Conservation (phyloP, 345 rosid species). For the Salix brachista region DNA sequence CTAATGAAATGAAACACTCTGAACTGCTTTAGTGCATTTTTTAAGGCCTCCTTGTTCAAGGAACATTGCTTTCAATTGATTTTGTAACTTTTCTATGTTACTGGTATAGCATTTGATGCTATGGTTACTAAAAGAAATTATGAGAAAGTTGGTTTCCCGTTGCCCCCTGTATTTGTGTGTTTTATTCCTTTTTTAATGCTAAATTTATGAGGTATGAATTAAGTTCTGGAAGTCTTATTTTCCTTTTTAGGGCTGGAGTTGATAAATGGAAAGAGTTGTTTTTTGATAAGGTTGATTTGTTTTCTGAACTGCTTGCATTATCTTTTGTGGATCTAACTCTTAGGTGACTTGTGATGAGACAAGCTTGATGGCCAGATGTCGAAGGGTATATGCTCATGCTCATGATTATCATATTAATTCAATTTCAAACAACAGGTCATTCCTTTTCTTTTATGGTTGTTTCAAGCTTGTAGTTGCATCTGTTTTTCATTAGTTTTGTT, state of each 20-base stretch:
- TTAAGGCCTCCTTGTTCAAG: neutral
- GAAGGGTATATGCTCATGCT: constrained; percentile 95
- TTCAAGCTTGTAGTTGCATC: neutral
- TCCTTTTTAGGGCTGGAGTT: neutral
- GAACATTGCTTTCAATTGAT: constrained; percentile 7
- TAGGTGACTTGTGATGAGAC: constrained; percentile 86
- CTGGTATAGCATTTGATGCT: neutral
- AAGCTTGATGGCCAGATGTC: constrained; percentile 81
- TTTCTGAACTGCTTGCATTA: neutral
- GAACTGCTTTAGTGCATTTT: neutral
- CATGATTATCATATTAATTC: constrained; percentile 99
- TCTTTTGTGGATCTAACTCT: constrained; percentile 13
- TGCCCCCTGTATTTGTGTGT: neutral
- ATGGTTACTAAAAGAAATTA: neutral
- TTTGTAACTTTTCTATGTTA: neutral
- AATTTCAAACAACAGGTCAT: constrained; percentile 86
- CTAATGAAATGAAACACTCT: neutral
- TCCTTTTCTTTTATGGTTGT: constrained; percentile 4
- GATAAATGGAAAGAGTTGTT: neutral
- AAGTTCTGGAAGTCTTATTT: neutral
- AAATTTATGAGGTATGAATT: neutral
- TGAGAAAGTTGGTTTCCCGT: neutral
- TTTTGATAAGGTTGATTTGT: neutral
- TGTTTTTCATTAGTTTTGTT: neutral
- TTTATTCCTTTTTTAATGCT: neutral